phyloP scores from a whole-genome alignment of 2,329 filamentous ascomycete genomes.

The Aspergillus ruber region DNA sequence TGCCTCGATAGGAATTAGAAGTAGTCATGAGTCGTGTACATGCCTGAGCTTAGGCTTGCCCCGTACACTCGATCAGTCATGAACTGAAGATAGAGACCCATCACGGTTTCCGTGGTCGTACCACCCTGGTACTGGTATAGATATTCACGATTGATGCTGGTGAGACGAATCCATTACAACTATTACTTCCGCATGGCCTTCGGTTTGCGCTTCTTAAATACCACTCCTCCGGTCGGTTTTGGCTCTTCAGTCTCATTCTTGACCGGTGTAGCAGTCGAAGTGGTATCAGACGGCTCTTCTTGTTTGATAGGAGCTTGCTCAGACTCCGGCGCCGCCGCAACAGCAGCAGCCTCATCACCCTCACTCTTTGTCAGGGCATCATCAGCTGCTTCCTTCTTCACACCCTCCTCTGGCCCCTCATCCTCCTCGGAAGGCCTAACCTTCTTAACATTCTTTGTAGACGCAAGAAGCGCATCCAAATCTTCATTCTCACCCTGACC shows the following conservation, averaged over 20 bases:
- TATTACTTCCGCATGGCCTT: constrained; percentile 36
- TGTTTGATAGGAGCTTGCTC: constrained; percentile 17
- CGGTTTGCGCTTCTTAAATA: constrained; percentile 46
- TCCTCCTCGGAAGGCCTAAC: constrained; percentile 14
- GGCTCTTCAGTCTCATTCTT: constrained; percentile 17
- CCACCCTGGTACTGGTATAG: no score
- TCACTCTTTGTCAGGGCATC: constrained; percentile 4
- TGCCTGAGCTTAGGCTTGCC: no score
- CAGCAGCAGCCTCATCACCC: constrained; percentile 1
- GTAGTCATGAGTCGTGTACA: no score
- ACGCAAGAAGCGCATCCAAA: constrained; percentile 39
- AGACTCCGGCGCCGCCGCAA: constrained; percentile 4
- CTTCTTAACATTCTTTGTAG: constrained; percentile 34
- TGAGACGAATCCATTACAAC: neutral
- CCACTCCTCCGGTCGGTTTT: constrained; percentile 20
- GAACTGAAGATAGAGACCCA: no score
- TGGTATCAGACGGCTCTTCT: constrained; percentile 16
- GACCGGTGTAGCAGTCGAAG: constrained; percentile 3
- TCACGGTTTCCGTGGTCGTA: no score
- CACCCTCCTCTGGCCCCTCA: constrained; percentile 4
- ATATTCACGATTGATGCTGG: no score
- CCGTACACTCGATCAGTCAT: no score
- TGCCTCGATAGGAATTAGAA: no score
- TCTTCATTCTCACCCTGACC: constrained; percentile 29
- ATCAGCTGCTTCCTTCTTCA: constrained; percentile 2